A percentile compares a stretch with the other conserved stretches of the same genome.
phyloP scores from a whole-genome alignment of 2,329 filamentous ascomycete species.

The Fusarium torulosum region DNA sequence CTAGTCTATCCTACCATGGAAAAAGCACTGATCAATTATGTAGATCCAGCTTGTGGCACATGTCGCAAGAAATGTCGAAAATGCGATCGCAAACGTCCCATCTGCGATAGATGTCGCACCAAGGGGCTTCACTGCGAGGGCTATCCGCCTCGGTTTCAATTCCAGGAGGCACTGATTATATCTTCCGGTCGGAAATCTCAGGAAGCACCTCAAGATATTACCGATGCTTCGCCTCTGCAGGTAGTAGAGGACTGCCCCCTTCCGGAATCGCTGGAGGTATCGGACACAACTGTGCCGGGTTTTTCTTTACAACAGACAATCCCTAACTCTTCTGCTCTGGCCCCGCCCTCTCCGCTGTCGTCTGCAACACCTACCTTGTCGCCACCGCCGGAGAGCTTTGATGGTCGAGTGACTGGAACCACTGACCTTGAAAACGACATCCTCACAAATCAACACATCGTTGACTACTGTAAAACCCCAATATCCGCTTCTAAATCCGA shows the following conservation, averaged over 20 bases:
- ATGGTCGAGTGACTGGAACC: neutral
- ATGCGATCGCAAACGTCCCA: constrained; percentile 48
- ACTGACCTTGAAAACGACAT: constrained; percentile 21
- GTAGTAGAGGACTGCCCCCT: neutral
- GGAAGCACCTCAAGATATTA: neutral
- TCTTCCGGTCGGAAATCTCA: accelerated
- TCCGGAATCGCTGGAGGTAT: accelerated
- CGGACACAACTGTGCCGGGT: accelerated
- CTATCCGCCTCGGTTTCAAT: constrained; percentile 49
- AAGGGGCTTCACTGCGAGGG: constrained; percentile 51
- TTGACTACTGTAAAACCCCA: constrained; percentile 32
- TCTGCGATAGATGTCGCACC: constrained; percentile 47
- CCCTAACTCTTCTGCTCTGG: neutral
- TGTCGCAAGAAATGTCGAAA: constrained; percentile 52
- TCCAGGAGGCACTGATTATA: constrained; percentile 35
- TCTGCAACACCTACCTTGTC: neutral
- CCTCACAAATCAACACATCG: constrained; percentile 4
- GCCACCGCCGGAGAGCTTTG: neutral
- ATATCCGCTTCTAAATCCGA: too few relatives aligned
- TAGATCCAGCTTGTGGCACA: constrained; percentile 50
- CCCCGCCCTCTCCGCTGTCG: constrained; percentile 3
- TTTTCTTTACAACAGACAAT: neutral
- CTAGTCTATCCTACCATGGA: accelerated
- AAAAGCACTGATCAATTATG: neutral
- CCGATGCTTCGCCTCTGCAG: neutral